Evolutionary conservation across 495 filamentous ascomycete genomes (phyloP), one percentile per base, ranked within the genome.

Genomic region (Saxophila tyrrhenica): DNA sequence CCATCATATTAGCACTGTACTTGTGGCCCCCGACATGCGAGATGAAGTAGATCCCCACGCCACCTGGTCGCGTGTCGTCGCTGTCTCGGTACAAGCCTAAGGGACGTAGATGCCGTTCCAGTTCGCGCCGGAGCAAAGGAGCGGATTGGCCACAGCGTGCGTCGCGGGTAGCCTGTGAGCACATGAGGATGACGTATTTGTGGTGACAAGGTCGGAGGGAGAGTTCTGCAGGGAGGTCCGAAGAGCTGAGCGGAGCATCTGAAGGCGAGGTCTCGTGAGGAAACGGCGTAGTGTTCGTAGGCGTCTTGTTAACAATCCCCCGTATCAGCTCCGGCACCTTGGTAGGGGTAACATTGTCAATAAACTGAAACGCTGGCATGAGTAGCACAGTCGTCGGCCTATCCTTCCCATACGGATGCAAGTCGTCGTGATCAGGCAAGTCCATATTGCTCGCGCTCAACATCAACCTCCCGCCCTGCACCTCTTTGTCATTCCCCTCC

Each of bases 11-110:
- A 1, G 91, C 92, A 7, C 80, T 78, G 66, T 88, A 97, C 69
- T 94, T 94, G 65, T 98, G 92, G 0, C 92, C 92, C 11, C 92
- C 92, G 0, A 96, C 88, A 65, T 98, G 92, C 59, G 81, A 89
- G 61, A 97, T 89, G 65, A 97, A 98, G 62, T 96, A 91, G 49
- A 98, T 85, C 1, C 87, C 90, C 2, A 94, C 90, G 1, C 94
- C 92, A 16, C 90, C 91, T 0, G 88, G 84, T 39, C 92, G 67
- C 67, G 85, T 81, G 64, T 98, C 92, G 49, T 89, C 79, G 35
- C 90, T 70, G 64, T 97, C 92, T 21, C 94, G 83, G 66, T 86
- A 89, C 3, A 98, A 69, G 0, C 89, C 88, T 2, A 91, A 72
- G 0, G 85, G 82, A 2, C 89, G 84, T 44, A 98, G 74, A 63